Base-by-base conservation (phyloP, 129 eudicot genomes). In the Ambrosia artemisiifolia region DNA sequence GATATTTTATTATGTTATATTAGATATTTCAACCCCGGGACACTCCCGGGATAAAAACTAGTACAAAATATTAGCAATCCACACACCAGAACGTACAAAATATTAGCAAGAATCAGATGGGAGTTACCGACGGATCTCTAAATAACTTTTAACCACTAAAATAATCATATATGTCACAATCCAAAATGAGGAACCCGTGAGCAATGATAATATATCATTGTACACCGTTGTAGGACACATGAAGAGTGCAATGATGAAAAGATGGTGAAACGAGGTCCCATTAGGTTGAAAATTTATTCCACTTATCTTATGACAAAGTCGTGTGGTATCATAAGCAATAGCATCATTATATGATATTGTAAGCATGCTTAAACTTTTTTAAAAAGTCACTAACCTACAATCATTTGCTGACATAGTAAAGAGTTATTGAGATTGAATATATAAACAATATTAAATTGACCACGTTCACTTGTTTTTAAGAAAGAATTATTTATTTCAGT, bases 281-380 rank as follows among this genome's bases (percentile, higher is more conserved):
- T 47, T 35, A 2, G 50, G 60, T 75, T 66, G 73, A 66, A 63
- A 74, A 63, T 50, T 13, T 13, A 50, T n/a, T 55, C 79, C 67
- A 75, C 67, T 75, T 30, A 28, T 75, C 44, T 40, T n/a, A 51
- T 56, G 43, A 24, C 65, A 51, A 65, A 38, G 79, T 65, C 79
- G 68, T 53, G 18, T 75, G 65, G 24, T 53, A 65, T 65, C 47
- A 44, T 46, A 19, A 7, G 19, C 7, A 34, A 49, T 65, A 65
- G 28, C 34, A 75, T 65, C 65, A 65, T 65, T 24, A 75, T 65
- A 75, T 53, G 55, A 43, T 46, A 65, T 65, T 43, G 67, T 66
- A 55, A 67, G 80, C 80, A 75, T 75, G 80, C 80, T 55, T 36
- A 28, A 75, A 75, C 73, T 19, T 75, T 72, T 14, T 63, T 43